Evolutionary conservation across 1,284 basidiomycete genomes (phyloP).

Genomic region (Volvariella surrecta): DNA sequence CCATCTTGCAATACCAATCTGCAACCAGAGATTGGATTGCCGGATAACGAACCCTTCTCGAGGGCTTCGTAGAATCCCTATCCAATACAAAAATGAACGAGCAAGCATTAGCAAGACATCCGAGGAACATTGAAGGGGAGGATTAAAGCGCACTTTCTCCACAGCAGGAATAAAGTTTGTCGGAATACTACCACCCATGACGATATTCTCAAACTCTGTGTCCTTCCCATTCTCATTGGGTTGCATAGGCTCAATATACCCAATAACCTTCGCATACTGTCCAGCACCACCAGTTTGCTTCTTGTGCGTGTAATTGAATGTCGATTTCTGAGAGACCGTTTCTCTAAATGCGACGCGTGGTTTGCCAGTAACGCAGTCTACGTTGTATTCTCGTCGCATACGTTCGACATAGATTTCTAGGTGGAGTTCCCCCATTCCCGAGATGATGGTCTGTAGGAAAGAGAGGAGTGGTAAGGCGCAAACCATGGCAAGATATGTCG

Average conservation of each 20-base stretch:
- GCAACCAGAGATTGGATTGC: slow-evolving; percentile 83
- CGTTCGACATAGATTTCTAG: slow-evolving; percentile 99
- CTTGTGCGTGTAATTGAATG: slow-evolving; percentile 95
- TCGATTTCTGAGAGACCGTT: slow-evolving; percentile 76
- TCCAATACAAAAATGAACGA: slow-evolving; percentile 1
- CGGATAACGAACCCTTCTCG: slow-evolving; percentile 87
- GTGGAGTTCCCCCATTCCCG: slow-evolving; percentile 99
- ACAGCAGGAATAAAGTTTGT: slow-evolving; percentile 90
- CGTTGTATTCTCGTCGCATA: slow-evolving; percentile 97
- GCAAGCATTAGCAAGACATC: slow-evolving; percentile 1
- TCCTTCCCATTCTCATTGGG: slow-evolving; percentile 76
- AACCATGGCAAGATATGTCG: neutral
- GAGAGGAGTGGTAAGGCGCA: neutral
- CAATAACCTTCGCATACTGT: slow-evolving; percentile 92
- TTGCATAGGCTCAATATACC: slow-evolving; percentile 90
- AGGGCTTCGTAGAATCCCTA: slow-evolving; percentile 95
- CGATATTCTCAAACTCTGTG: slow-evolving; percentile 79
- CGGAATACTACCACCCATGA: slow-evolving; percentile 93
- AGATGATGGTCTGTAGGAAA: slow-evolving; percentile 89
- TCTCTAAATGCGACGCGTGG: slow-evolving; percentile 97
- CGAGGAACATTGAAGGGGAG: neutral
- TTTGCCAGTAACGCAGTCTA: slow-evolving; percentile 90
- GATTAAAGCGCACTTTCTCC: slow-evolving; percentile 62
- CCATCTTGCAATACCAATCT: slow-evolving; percentile 92
- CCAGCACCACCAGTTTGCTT: slow-evolving; percentile 98